Conservation (phyloP, 768 basidiomycete genomes). For the Multifurca ochricompacta region DNA sequence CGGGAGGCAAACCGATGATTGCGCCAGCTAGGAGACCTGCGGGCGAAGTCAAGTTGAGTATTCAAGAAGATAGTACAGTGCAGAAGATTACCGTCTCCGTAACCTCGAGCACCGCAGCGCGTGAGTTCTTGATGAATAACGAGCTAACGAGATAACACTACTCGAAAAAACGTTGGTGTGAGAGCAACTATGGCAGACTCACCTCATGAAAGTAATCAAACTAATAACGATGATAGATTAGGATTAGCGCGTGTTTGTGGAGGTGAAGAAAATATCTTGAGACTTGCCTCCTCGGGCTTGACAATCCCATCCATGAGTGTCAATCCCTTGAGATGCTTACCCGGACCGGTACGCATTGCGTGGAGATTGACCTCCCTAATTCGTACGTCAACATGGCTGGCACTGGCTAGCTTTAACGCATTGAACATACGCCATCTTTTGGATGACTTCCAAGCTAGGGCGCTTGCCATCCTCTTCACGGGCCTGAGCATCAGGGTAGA, state of each 20-base stretch:
- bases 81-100: conserved; percentile 51
- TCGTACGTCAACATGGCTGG: neutral
- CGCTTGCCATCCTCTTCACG: conserved; percentile 90
- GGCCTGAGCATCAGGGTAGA: conserved; percentile 43
- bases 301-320: conserved; percentile 67
- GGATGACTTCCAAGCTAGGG: conserved; percentile 65
- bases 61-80: neutral
- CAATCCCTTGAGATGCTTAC: conserved; percentile 78
- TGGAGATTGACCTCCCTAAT: conserved; percentile 63
- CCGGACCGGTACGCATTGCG: conserved; percentile 90
- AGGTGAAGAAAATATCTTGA: neutral
- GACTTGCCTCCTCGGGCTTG: conserved; percentile 59
- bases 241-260: neutral
- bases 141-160: conserved; percentile 30
- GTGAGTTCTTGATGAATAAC: conserved; percentile 27
- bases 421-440: conserved; percentile 64
- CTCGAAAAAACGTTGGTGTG: neutral
- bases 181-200: neutral
- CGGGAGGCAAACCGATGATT: conserved; percentile 78
- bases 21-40: conserved; percentile 61
- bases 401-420: neutral
- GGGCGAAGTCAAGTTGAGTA: neutral
- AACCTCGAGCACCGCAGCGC: conserved; percentile 65
- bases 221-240: conserved; percentile 24
- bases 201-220: conserved; percentile 89